Evolutionary conservation across 768 basidiomycete genomes (phyloP), one percentile per base, ranked within the genome.

Genomic region (Neoboletus subvelutipes): DNA sequence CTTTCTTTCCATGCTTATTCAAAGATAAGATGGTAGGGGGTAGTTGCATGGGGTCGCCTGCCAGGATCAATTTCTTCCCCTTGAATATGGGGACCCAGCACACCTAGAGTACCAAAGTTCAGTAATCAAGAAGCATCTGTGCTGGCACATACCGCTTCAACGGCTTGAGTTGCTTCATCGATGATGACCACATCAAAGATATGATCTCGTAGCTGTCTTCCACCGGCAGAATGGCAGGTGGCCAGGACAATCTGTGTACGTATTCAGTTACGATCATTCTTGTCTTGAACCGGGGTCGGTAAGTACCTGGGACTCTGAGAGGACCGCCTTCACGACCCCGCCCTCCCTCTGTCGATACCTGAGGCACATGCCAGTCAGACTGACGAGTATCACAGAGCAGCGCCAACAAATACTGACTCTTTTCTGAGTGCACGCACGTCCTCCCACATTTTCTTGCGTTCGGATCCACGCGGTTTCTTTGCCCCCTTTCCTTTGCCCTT

Each of bases 81-180:
- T 95, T 96, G 72, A 95, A 84, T 54, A 98, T 89, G 1, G 97
- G 95, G 33, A 98, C 83, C 94, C 96, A 98, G 74, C 94, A 98
- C 36, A 62, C 61, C 58, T 58, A 40, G 33, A 51, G 29, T n/a
- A 26, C 29, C 34, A 18, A 28, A 26, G 6, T 40, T 63, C 17
- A 63, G 52, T 3, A 3, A 4, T 10, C 22, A 29, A 43, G 8
- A 28, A 15, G 20, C 0, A 31, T 40, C 5, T 22, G 31, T 37
- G 24, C 7, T 18, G n/a, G 20, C 12, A 69, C 83, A 57, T 67
- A 94, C 94, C 24, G 94, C 93, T 75, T 99, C 96, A 15, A 97
- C 67, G 4, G 95, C 96, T 71, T 98, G 97, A 0, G 97, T 98
- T 0, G 97, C 97, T 74, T 99, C 97, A 63, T 99, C 97, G 52